Base-by-base conservation (phyloP, 805 yeast species). In the Lipomyces sp. region DNA sequence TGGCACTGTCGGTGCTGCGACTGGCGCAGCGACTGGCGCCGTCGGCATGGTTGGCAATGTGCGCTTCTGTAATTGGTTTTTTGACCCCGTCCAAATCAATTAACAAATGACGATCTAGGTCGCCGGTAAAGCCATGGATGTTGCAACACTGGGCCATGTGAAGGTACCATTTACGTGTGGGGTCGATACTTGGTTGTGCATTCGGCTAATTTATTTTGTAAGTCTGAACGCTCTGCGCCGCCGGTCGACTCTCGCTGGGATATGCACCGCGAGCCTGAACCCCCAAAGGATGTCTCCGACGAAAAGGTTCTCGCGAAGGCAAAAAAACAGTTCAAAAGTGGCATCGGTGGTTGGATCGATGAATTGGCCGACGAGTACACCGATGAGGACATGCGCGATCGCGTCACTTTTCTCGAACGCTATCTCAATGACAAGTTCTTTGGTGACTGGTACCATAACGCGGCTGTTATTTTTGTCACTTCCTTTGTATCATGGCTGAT, bases 381-480 rank as follows among this genome's bases (percentile, higher is more conserved):
- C 13, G 65, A 64, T 33, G 67, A 64, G 42, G 70, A 67, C 39
- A 39, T 67, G 53, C 67, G 70, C 37, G 63, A 64, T 32, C 84
- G 85, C 32, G 87, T 92, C 29, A 90, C 98, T 0, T 74, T 90
- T 45, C 80, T 93, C 65, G 97, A 92, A 74, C 83, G 85, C 65
- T 85, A 88, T 73, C 79, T 95, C 62, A 96, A 96, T 6, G 89
- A 90, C 35, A 81, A 79, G 48, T 84, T 86, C 15, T 90, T 90
- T 73, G 99, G 99, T 62, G 98, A 95, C 75, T 95, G 99, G 99
- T 95, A 89, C 75, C 98, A 95, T 77, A 88, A 89, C 61, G 87
- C 88, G n/a, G 97, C 85, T 0, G 82, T 87, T 48, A 80, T 92
- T 65, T 81, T 89, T 37, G 76, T 84, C 30, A 92, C 89, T 5